These are phyloP conservation scores for Rhytidhysteron rufulum DNA, from an alignment of 2,329 filamentous ascomycete genomes.

Conservation along the genomic window DNA sequence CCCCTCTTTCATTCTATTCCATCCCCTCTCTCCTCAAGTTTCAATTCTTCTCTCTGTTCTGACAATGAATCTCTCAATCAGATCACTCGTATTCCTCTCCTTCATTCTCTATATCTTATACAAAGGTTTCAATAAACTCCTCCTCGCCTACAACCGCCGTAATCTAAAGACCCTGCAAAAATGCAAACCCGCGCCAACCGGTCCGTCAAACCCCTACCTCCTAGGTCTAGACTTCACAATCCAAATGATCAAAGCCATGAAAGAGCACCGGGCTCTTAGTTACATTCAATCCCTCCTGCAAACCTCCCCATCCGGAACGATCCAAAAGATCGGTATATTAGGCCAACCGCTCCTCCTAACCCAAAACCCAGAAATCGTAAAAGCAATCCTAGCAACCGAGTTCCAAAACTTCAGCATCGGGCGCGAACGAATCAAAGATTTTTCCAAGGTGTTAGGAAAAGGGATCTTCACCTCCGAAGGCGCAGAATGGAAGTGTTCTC, in stretches of 20 bases:
- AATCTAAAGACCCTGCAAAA: no score
- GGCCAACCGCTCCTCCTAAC: slow-evolving; percentile 13
- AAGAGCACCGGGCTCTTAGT: not conserved
- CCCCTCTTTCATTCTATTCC: not conserved
- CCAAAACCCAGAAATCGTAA: slow-evolving; percentile 22
- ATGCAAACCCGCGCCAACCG: no score
- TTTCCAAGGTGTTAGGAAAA: slow-evolving; percentile 14
- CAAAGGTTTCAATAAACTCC: no score
- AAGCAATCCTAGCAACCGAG: slow-evolving; percentile 16
- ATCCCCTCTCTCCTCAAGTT: no score
- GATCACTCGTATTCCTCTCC: no score
- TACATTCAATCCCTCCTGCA: not conserved
- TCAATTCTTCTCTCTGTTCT: no score
- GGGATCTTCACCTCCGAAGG: slow-evolving; percentile 26
- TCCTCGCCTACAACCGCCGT: no score
- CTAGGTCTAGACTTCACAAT: not conserved
- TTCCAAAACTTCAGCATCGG: slow-evolving; percentile 19
- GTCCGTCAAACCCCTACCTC: no score
- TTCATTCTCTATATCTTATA: no score
- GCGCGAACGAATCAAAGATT: slow-evolving; percentile 8
- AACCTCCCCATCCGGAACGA: no score
- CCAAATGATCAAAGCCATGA: not conserved
- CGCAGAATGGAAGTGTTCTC: slow-evolving; percentile 24
- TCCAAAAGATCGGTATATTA: slow-evolving; percentile 7
- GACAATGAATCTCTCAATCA: no score